phyloP scores from a whole-genome alignment of 2,329 filamentous ascomycete species.

The Aspergillus sp. region DNA sequence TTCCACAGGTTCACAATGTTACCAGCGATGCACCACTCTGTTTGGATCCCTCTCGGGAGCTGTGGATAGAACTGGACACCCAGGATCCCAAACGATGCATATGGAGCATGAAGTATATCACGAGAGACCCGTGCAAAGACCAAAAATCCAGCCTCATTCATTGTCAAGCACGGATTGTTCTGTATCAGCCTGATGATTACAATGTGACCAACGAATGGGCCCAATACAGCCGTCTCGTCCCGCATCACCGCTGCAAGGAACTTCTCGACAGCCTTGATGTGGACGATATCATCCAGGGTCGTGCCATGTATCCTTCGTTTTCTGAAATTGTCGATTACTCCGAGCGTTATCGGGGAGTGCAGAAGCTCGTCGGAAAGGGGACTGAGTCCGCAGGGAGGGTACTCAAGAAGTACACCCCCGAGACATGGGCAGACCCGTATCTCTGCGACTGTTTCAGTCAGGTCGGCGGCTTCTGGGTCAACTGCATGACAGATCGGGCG shows the following conservation, averaged over 20 bases:
- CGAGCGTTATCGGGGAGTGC: constrained; percentile 14
- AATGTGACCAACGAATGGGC: constrained; percentile 12
- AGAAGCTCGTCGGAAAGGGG: constrained; percentile 19
- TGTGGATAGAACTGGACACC: constrained; percentile 10
- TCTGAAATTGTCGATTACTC: constrained; percentile 20
- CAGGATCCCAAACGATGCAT: constrained; percentile 1
- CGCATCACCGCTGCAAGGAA: constrained; percentile 12
- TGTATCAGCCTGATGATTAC: constrained; percentile 3
- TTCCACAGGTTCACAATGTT: constrained; percentile 14
- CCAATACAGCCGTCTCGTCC: constrained; percentile 14
- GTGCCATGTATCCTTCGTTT: constrained; percentile 19
- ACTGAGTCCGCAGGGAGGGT: constrained; percentile 24
- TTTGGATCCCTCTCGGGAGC: constrained; percentile 9
- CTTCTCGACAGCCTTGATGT: constrained; percentile 19
- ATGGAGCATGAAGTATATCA: constrained; percentile 14
- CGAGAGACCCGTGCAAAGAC: constrained; percentile 2
- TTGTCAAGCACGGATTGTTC: constrained; percentile 10
- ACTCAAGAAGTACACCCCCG: constrained; percentile 10
- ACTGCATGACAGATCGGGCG: constrained; percentile 32
- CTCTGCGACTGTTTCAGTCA: constrained; percentile 33
- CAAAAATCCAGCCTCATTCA: constrained; percentile 9
- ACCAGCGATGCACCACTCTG: constrained; percentile 17
- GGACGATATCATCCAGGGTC: constrained; percentile 23
- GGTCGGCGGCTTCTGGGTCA: constrained; percentile 38
- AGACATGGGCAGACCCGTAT: constrained; percentile 27